Evolutionary conservation across 2,329 filamentous ascomycete genomes (phyloP), one percentile per base, ranked within the genome.

Genomic region (Botryotinia narcissicola): DNA sequence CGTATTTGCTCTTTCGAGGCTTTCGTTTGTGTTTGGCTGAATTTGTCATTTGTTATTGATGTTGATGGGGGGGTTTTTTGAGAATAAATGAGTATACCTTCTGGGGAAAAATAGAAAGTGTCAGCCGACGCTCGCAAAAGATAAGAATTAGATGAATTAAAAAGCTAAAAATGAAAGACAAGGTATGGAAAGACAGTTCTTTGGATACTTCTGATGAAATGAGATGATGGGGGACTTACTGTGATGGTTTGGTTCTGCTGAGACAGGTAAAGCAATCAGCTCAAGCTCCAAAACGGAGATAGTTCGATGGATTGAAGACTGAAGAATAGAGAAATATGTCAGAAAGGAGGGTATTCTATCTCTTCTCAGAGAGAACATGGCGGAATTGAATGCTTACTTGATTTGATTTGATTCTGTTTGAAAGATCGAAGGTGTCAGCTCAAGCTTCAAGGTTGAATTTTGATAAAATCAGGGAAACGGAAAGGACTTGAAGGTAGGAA

Each of bases 321-420:
- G 22, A 32, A 29, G 37, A 12, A n/a, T n/a, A 8, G 32, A 14
- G 32, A 40, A 40, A 9, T 16, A 29, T 8, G 4, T n/a, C 2
- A 8, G 37, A 1, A 7, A 4, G 18, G 4, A 7, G 4, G 2
- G 0, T 22, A 1, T 0, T 67, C 22, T n/a, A 37, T 67, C 14
- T 54, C 32, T 54, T 35, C 18, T 20, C 2, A n/a, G 48, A 9
- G 10, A 29, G 29, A 4, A 0, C 0, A 54, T 29, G 4, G 29
- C 7, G 8, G 7, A 20, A 67, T 9, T 6, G 7, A 20, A 67
- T 9, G 18, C 64, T 40, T 54, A 29, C 22, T 29, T 54, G 25
- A 16, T 3, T 40, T 54, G 32, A 40, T 40, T 40, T 67, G 4
- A 14, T 29, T 46, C 51, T 57, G n/a, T 29, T 54, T 29, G 6